Conservation (phyloP, 2,329 filamentous ascomycete species). For the Tolypocladium paradoxum region DNA sequence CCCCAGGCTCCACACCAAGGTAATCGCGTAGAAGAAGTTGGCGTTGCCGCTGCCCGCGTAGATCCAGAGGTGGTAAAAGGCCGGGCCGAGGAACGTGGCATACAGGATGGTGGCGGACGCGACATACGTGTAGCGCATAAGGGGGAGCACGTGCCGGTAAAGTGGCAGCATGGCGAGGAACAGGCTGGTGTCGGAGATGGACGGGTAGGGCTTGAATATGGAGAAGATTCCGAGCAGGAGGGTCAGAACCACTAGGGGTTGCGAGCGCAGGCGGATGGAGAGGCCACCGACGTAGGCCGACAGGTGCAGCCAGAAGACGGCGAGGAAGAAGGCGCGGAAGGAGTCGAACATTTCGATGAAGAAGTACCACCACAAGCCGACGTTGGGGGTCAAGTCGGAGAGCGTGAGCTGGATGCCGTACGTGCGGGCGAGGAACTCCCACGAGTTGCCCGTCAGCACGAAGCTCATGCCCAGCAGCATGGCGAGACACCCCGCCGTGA, state of each 20-base stretch:
- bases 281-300: slow-evolving; percentile 81
- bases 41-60: slow-evolving; percentile 96
- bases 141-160: slow-evolving; percentile 82
- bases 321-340: slow-evolving; percentile 93
- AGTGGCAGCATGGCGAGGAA: slow-evolving; percentile 76
- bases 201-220: slow-evolving; percentile 96
- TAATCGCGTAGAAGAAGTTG: slow-evolving; percentile 99
- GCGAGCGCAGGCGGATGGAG: slow-evolving; percentile 68
- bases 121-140: slow-evolving; percentile 91
- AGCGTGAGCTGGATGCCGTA: slow-evolving; percentile 89
- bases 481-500: slow-evolving; percentile 44
- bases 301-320: slow-evolving; percentile 95
- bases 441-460: slow-evolving; percentile 63
- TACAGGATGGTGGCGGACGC: slow-evolving; percentile 76
- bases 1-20: slow-evolving; percentile 92
- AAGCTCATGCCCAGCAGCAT: slow-evolving; percentile 62
- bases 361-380: slow-evolving; percentile 99
- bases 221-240: slow-evolving; percentile 83
- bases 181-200: slow-evolving; percentile 77
- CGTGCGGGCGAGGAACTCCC: slow-evolving; percentile 79
- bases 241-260: slow-evolving; percentile 77
- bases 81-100: slow-evolving; percentile 77
- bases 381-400: slow-evolving; percentile 87
- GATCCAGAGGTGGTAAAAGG: slow-evolving; percentile 96
- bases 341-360: slow-evolving; percentile 99